Conservation (phyloP, 192 early-diverging fungal species). For the Gaertneriomyces semiglobifer region DNA sequence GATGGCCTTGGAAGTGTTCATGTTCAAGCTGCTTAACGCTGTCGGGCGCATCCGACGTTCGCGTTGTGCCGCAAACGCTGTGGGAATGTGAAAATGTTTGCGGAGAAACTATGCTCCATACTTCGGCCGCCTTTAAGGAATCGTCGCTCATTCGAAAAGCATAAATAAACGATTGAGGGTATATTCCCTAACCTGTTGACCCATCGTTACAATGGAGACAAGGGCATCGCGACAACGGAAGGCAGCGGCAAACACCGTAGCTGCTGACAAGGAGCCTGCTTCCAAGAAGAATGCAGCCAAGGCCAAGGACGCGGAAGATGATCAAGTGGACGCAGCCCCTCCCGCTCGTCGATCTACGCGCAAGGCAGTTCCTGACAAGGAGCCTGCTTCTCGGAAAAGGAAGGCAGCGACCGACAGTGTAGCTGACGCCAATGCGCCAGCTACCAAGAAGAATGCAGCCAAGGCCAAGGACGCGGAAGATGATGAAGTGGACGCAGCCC, state of each 20-base stretch:
- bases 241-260: conserved; percentile 4
- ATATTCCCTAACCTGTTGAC: background rate
- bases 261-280: conserved; percentile 1
- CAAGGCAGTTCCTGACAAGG: no score
- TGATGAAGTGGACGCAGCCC: background rate
- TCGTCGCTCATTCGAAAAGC: background rate
- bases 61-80: no score
- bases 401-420: conserved; percentile 6
- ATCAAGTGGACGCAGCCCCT: background rate
- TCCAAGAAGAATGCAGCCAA: conserved; percentile 2
- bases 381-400: background rate
- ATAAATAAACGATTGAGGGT: background rate
- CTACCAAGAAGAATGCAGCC: conserved; percentile 6
- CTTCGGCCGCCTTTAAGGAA: background rate
- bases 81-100: no score
- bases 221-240: conserved; percentile 4
- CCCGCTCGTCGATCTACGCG: background rate
- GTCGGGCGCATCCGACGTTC: no score
- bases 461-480: conserved; percentile 7
- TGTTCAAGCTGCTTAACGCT: no score
- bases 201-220: background rate
- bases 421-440: conserved; percentile 1
- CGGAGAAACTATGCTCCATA: no score
- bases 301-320: conserved; percentile 7
- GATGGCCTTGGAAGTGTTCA: no score